Base-by-base conservation (phyloP, 176 grass and related monocot genomes). In the Rhynchospora breviuscula region DNA sequence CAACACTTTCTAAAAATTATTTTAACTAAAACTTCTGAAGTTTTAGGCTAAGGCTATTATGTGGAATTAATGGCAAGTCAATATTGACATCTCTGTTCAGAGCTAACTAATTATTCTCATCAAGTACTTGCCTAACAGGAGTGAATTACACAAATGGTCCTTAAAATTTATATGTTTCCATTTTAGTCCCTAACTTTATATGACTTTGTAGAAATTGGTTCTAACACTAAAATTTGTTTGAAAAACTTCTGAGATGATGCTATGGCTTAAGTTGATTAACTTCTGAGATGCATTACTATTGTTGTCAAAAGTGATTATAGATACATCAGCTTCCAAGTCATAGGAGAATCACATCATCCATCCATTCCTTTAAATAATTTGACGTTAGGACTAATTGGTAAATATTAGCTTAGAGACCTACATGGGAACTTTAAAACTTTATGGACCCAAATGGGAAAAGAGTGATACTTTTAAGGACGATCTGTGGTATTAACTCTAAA, bases 401-500 rank as follows among this genome's bases (percentile, higher is more conserved):
- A 48, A 54, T 1, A 52, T 77, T 26, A 77, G 22, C 48, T 56
- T 44, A 31, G 49, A 56, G 49, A 77, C 49, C 49, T 17, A 54
- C 54, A 77, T 56, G 71, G 45, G 23, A 56, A 31, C 5, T 29
- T 56, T 31, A 13, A 31, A 23, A 29, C 73, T 56, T 31, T 8
- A 54, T 1, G 67, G 67, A 71, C 67, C 40, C 43, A 69, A 69
- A 44, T 26, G 67, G 67, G 15, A 45, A 71, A 71, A 17, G 72
- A 13, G 47, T 52, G n/a, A 56, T 56, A 31, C 12, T 33, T 77
- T 77, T 77, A 29, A 77, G 48, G 23, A 53, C 13, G 12, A 78
- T 57, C 72, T 47, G 15, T 77, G 49, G 15, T 29, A 77, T 77
- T 78, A 57, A 78, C 14, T 56, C 73, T 57, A 69, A 29, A 78